Evolutionary conservation across 2,329 filamentous ascomycete genomes (phyloP), one percentile per base, ranked within the genome.

Genomic region (Cladosporium oxysporum): DNA sequence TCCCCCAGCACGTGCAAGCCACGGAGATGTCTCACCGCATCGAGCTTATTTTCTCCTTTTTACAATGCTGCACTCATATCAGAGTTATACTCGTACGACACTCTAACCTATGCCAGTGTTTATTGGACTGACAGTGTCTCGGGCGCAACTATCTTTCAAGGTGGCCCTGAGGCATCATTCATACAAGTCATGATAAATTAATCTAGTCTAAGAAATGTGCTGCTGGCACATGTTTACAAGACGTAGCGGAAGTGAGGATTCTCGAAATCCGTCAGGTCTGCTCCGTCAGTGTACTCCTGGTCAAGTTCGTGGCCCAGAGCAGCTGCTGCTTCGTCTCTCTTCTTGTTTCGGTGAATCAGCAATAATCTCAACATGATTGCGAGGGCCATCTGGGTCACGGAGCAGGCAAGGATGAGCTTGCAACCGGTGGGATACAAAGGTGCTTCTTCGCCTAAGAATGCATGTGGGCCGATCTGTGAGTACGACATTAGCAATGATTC

Each of bases 391-490:
- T 83, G 81, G 10, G 74, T 75, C 21, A 76, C 78, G 7, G 81
- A 75, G 68, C 82, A 84, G 23, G 78, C 79, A 3, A 87, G 71
- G 18, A 83, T 82, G 8, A 84, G 74, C 65, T 81, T 84, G 61
- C 82, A 85, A 0, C 84, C 85, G 0, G 84, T 85, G 33, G 76
- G 74, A 33, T 87, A 87, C 0, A 79, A 71, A 0, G 83, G 83
- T 0, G 81, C 76, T 68, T 85, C 83, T 0, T 70, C 61, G 0
- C 76, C 76, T 2, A 83, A 66, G 69, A 84, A 84, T 0, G 82
- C 81, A 55, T 83, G 80, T 2, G 80, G 81, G 1, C 81, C 80
- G 62, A 82, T 79, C 82, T 26, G 23, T 26, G 23, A 26, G 23
- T 26, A 26, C 23, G 23, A 26, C 3, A 26, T 26, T 26, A 26